Evolutionary conservation across 73 alveolate species (phyloP).

Genomic region (Breviolum minutum): DNA sequence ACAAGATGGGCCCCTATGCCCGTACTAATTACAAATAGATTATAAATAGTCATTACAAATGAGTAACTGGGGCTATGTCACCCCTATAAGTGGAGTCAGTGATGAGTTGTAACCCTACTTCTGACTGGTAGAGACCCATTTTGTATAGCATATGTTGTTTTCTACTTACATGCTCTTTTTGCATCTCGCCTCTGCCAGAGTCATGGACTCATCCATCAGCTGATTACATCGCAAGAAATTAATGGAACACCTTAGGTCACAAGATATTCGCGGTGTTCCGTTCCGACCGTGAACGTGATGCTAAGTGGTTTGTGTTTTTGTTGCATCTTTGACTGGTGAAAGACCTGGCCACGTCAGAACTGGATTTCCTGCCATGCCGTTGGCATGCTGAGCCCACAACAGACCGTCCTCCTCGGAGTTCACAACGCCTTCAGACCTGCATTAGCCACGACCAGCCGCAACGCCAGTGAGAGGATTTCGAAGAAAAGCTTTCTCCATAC

Average conservation of each 20-base stretch:
- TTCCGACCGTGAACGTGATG: background rate
- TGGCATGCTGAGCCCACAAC: background rate
- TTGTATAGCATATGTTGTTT: background rate
- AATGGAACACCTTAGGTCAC: constrained; percentile 61
- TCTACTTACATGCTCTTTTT: background rate
- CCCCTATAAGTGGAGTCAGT: no score
- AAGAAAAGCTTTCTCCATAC: background rate
- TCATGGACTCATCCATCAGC: constrained; percentile 90
- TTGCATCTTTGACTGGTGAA: background rate
- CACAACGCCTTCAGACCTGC: constrained; percentile 46
- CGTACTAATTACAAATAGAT: no score
- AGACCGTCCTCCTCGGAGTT: constrained; percentile 70
- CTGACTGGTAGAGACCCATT: no score
- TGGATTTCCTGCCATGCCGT: background rate
- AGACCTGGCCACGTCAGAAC: no score
- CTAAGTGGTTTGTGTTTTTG: background rate
- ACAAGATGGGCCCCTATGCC: no score
- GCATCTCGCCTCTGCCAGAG: constrained; percentile 56
- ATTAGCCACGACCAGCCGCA: background rate
- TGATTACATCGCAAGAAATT: constrained; percentile 53
- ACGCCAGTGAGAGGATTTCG: background rate
- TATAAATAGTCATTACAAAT: no score
- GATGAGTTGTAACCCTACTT: no score
- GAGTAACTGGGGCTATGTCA: no score
- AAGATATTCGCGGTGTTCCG: background rate